Percentiles rank a stretch among this genome's conserved stretches.
Conservation (phyloP, 2,329 filamentous ascomycete genomes). For the Epichloe scottii region DNA sequence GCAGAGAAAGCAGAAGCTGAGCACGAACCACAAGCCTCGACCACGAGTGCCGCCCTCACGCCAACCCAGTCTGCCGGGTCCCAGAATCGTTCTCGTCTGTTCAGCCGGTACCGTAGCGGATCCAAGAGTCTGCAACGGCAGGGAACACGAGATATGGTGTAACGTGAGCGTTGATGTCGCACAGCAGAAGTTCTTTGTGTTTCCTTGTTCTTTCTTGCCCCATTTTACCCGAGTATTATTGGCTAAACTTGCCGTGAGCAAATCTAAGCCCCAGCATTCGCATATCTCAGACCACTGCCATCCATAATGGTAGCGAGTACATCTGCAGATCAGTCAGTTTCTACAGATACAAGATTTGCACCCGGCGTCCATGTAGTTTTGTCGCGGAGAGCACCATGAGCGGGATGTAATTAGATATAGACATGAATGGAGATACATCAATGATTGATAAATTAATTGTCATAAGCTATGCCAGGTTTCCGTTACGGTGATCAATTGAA, state of each 20-base stretch:
- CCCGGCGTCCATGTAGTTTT: background rate
- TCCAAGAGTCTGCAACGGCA: constrained; percentile 15
- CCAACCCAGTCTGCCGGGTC: constrained; percentile 12
- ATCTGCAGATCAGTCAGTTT: background rate
- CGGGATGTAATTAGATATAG: background rate
- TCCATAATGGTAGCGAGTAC: background rate
- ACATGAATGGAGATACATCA: background rate
- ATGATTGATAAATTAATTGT: too few relatives aligned
- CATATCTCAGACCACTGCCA: background rate
- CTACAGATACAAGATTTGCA: background rate
- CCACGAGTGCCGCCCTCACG: constrained; percentile 13
- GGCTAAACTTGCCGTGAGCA: background rate
- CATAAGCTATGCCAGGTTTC: too few relatives aligned
- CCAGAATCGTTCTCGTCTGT: constrained; percentile 18
- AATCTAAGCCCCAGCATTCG: background rate
- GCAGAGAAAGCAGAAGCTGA: constrained; percentile 17
- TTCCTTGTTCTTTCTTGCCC: background rate
- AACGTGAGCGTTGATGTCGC: background rate
- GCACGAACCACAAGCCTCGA: constrained; percentile 14
- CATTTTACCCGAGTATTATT: background rate
- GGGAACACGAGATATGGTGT: constrained; percentile 1
- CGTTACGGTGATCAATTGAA: too few relatives aligned
- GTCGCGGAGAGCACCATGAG: background rate
- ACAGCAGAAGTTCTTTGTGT: background rate
- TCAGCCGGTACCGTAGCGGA: constrained; percentile 17